Evolutionary conservation across 148 eudicot species (phyloP).

Genomic region (Agrostemma githago): DNA sequence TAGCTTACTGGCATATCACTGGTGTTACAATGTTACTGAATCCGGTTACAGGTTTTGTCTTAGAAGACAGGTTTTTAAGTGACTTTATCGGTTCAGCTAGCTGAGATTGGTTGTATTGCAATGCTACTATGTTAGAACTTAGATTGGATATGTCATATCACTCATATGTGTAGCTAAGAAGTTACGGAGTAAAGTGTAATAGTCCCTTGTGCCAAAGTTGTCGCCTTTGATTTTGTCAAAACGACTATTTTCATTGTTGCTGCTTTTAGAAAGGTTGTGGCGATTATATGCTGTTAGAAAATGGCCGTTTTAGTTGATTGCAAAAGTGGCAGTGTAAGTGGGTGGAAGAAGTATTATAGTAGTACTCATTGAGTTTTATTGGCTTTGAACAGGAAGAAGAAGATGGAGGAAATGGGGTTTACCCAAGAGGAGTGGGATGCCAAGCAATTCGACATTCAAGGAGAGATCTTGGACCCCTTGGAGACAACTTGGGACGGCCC

Average conservation of each 20-base stretch:
- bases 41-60: slow-evolving; percentile 32
- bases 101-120: neutral
- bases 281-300: neutral
- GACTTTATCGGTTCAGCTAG: neutral
- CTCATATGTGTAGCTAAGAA: neutral
- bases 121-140: neutral
- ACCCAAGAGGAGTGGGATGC: slow-evolving; percentile 77
- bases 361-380: neutral
- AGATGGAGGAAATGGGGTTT: slow-evolving; percentile 69
- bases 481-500: slow-evolving; percentile 77
- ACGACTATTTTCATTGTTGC: too few relatives aligned
- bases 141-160: neutral
- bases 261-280: neutral
- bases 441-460: slow-evolving; percentile 79
- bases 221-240: neutral
- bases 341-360: neutral
- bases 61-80: neutral
- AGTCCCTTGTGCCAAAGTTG: neutral
- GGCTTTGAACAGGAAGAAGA: slow-evolving; percentile 37
- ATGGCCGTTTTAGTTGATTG: neutral
- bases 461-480: slow-evolving; percentile 67
- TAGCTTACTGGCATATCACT: neutral
- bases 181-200: too few relatives aligned
- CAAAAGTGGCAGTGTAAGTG: neutral
- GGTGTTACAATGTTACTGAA: neutral